These are phyloP conservation scores for Tuber indicum DNA, from an alignment of 495 filamentous ascomycete genomes.

Conservation along the genomic window DNA sequence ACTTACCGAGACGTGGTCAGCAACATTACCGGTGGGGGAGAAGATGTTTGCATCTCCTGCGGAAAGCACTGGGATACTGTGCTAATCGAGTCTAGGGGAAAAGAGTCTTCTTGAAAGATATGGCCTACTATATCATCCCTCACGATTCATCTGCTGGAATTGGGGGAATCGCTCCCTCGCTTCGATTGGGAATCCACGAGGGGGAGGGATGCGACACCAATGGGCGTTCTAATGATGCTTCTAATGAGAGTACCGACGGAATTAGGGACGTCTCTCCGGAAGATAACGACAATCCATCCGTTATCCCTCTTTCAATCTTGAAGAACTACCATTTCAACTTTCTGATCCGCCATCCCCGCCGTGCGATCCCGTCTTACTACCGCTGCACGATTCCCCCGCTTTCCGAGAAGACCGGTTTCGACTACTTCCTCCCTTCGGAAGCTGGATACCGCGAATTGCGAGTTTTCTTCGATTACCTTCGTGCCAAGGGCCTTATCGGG, in stretches of 20 bases:
- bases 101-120: conserved; percentile 96
- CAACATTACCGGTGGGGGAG: conserved; percentile 57
- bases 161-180: conserved; percentile 66
- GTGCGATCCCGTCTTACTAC: conserved; percentile 83
- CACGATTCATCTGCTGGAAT: conserved; percentile 51
- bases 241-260: conserved; percentile 15
- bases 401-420: conserved; percentile 71
- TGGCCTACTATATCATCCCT: conserved; percentile 78
- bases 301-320: conserved; percentile 64
- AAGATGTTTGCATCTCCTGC: conserved; percentile 53
- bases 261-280: conserved; percentile 33
- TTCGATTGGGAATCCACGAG: conserved; percentile 44
- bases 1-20: conserved; percentile 74
- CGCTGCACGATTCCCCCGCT: conserved; percentile 93
- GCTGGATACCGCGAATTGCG: conserved; percentile 86
- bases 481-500: conserved; percentile 55
- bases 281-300: conserved; percentile 69
- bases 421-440: conserved; percentile 74
- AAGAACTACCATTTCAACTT: conserved; percentile 87
- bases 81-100: conserved; percentile 49
- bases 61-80: conserved; percentile 3
- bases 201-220: conserved; percentile 43
- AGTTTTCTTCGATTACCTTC: conserved; percentile 74
- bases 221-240: conserved; percentile 10
- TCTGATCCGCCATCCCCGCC: conserved; percentile 85